phyloP scores from a whole-genome alignment of 169 alveolate genomes.

The Cyclospora cayetanensis region DNA sequence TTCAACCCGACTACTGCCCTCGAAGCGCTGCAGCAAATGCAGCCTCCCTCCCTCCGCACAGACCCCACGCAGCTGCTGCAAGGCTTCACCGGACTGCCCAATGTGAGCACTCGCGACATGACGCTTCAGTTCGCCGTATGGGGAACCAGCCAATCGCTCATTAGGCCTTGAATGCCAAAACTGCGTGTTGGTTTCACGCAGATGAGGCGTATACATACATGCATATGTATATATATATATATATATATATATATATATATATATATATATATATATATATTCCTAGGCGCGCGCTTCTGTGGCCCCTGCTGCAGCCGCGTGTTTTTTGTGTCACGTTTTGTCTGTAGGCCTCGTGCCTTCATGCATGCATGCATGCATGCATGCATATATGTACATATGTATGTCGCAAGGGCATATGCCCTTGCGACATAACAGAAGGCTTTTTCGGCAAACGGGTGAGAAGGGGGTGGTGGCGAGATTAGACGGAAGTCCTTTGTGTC shows the following conservation, averaged over 20 bases:
- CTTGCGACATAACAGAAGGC: too few species aligned
- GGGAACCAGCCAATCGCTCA: too few species aligned
- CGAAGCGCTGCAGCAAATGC: neutral
- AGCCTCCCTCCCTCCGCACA: neutral
- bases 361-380: neutral
- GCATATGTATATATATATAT: neutral
- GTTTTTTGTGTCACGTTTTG: neutral
- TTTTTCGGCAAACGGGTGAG: too few species aligned
- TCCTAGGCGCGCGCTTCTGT: neutral
- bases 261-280: neutral
- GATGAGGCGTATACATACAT: neutral
- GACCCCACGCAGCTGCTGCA: neutral
- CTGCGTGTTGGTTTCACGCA: neutral
- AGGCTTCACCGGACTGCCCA: neutral
- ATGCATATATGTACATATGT: neutral
- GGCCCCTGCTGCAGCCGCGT: neutral
- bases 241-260: neutral
- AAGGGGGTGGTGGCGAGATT: too few species aligned
- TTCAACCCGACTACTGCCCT: neutral
- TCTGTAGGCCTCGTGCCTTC: too few species aligned
- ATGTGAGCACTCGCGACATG: neutral
- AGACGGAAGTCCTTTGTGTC: neutral
- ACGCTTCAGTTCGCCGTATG: too few species aligned
- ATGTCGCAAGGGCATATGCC: neutral
- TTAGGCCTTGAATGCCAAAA: neutral